A percentile compares a stretch with the other conserved stretches of the same genome.
These are phyloP conservation scores for Parsonsia alboflavescens DNA, from an alignment of 257 asterid genomes.

Conservation along the genomic window DNA sequence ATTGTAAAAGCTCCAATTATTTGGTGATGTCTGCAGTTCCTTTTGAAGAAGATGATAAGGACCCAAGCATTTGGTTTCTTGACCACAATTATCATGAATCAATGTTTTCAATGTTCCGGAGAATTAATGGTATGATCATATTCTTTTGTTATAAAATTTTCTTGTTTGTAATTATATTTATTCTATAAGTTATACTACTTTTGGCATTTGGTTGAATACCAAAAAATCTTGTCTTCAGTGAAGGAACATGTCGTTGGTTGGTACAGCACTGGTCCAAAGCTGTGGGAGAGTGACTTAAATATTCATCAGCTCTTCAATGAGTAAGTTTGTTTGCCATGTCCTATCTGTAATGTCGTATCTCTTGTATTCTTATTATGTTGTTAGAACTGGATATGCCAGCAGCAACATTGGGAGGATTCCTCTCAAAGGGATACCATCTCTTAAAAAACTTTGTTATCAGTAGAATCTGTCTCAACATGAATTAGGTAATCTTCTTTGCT, in stretches of 20 bases:
- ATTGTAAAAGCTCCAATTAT: conserved; percentile 10
- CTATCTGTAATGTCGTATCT: neutral
- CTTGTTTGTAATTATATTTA: conserved; percentile 10
- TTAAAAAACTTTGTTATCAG: neutral
- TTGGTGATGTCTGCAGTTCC: conserved; percentile 56
- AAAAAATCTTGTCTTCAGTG: conserved; percentile 45
- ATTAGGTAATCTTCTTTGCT: neutral
- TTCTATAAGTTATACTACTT: neutral
- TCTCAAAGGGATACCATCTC: neutral
- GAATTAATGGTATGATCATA: conserved; percentile 62
- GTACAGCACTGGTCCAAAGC: conserved; percentile 97
- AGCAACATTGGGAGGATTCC: neutral
- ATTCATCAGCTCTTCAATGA: conserved; percentile 72
- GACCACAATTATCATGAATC: conserved; percentile 95
- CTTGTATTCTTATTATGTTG: no score
- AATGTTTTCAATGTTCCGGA: conserved; percentile 92
- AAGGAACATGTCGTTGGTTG: conserved; percentile 99
- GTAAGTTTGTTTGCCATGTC: conserved; percentile 35
- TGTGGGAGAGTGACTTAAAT: conserved; percentile 75
- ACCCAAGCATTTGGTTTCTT: conserved; percentile 92
- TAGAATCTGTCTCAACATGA: neutral
- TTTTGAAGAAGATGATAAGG: conserved; percentile 96
- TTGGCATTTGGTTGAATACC: conserved; percentile 15
- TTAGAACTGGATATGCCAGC: neutral
- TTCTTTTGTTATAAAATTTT: conserved; percentile 4